Evolutionary conservation across 108 stramenopile genomes (phyloP).

Genomic region (Parietichytrium sp.): DNA sequence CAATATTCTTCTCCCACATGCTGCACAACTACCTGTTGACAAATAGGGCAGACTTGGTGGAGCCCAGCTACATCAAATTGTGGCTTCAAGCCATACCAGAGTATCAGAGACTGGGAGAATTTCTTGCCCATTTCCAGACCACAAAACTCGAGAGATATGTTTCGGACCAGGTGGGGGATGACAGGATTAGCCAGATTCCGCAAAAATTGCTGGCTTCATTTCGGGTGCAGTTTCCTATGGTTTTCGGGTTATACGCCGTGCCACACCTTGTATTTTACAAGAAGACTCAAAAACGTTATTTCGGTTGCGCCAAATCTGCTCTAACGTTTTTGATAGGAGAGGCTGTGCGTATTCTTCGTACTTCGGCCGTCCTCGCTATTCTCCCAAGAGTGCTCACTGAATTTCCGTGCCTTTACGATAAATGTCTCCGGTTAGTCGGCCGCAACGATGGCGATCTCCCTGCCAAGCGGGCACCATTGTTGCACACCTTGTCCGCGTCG

Average conservation of each 20-base stretch:
- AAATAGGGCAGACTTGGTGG: not conserved
- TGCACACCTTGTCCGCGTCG: not conserved
- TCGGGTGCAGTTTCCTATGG: not conserved
- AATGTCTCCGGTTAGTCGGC: too few species aligned
- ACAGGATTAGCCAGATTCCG: not conserved
- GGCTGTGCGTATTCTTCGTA: not conserved
- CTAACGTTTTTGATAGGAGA: too few species aligned
- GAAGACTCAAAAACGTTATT: too few species aligned
- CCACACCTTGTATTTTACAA: not conserved
- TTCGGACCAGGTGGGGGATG: not conserved
- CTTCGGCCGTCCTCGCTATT: not conserved
- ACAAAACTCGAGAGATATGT: not conserved
- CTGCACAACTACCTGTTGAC: slow-evolving; percentile 3
- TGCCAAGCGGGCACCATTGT: not conserved
- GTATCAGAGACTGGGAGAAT: not conserved
- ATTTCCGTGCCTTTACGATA: slow-evolving; percentile 29
- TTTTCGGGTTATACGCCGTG: not conserved
- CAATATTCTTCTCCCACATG: slow-evolving; percentile 1
- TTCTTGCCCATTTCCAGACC: not conserved
- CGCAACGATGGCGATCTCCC: not conserved
- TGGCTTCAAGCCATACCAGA: not conserved
- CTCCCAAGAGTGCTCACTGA: not conserved
- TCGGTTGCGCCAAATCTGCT: too few species aligned
- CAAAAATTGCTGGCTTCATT: not conserved
- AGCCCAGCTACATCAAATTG: not conserved